Base-by-base conservation (phyloP, 176 grass and related monocot species). In the Puccinellia tenuiflora region DNA sequence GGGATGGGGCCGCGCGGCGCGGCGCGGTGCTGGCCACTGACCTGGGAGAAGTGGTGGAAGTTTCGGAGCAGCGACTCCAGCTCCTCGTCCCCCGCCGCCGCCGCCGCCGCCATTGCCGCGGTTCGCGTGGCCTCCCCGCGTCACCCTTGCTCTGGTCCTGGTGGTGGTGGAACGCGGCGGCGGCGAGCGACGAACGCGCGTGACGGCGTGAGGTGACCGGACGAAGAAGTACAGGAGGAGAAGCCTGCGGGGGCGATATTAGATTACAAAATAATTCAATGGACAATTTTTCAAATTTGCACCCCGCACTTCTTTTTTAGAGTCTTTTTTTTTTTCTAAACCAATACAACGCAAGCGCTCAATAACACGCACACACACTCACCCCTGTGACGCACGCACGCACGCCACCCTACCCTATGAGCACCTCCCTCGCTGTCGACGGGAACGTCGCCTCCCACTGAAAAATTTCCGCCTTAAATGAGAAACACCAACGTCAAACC, bases 21-120 rank as follows among this genome's bases (percentile, higher is more conserved):
- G 5, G 37, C n/a, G 73, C 72, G 77, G 66, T 76, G 80, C 73
- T 4, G 20, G 60, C 60, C 47, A 74, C 74, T 26, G 66, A 88
- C 90, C 79, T 96, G 86, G 79, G 79, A 93, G 57, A 96, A 79
- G 66, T 79, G 84, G n/a, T 87, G 88, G 78, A 96, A 96, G 84
- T 83, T 91, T 9, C 68, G 66, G 71, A 93, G 85, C 39, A 93
- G 54, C 31, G 81, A 88, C 28, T 96, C 84, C 84, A 91, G 46
- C 76, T 79, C 84, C 76, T 93, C 81, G 48, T 91, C 88, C 62
- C 86, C 87, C 16, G 31, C 38, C 7, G 77, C 38, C 22, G 77
- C 73, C 37, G 25, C 82, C 46, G 53, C 26, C 56, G 45, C 38
- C 67, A 75, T 85, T 33, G 16, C 62, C 8, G 47, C 62, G 5